These are phyloP conservation scores for Cucumis hystrix DNA, from an alignment of 306 rosid species.

Conservation along the genomic window DNA sequence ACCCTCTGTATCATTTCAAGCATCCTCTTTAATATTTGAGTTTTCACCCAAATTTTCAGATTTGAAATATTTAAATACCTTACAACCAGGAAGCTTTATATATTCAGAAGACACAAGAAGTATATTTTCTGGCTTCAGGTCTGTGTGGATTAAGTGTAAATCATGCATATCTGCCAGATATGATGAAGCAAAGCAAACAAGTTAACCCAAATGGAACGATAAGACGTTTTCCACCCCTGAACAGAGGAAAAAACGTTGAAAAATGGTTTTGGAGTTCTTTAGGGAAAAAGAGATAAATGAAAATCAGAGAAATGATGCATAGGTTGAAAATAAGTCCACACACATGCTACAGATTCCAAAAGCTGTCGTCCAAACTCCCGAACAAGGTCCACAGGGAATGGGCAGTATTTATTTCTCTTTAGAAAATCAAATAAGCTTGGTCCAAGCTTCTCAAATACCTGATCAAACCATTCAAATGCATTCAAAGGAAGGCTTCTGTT, in stretches of 20 bases:
- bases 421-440: slow-evolving; percentile 99
- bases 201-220: slow-evolving; percentile 16
- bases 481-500: slow-evolving; percentile 59
- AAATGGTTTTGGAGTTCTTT: slow-evolving; percentile 19
- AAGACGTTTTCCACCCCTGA: slow-evolving; percentile 23
- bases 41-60: slow-evolving; percentile 19
- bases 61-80: slow-evolving; percentile 50
- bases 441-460: slow-evolving; percentile 99
- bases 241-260: slow-evolving; percentile 29
- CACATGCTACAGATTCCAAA: slow-evolving; percentile 99
- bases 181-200: slow-evolving; percentile 24
- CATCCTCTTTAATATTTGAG: slow-evolving; percentile 20
- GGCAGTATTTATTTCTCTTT: slow-evolving; percentile 96
- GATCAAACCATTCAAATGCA: slow-evolving; percentile 82
- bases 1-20: slow-evolving; percentile 78
- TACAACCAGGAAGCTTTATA: slow-evolving; percentile 72
- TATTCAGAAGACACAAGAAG: slow-evolving; percentile 89
- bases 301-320: slow-evolving; percentile 29
- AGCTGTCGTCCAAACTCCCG: slow-evolving; percentile 99
- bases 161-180: slow-evolving; percentile 87
- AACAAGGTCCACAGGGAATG: slow-evolving; percentile 99
- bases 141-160: slow-evolving; percentile 76
- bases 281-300: slow-evolving; percentile 18
- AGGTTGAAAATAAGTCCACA: slow-evolving; percentile 66
- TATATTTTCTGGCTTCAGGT: slow-evolving; percentile 97